Percentiles rank a stretch among this genome's conserved stretches.
These are phyloP conservation scores for Pseudocercospora macadamiae DNA, from an alignment of 2,329 filamentous ascomycete genomes.

Conservation along the genomic window DNA sequence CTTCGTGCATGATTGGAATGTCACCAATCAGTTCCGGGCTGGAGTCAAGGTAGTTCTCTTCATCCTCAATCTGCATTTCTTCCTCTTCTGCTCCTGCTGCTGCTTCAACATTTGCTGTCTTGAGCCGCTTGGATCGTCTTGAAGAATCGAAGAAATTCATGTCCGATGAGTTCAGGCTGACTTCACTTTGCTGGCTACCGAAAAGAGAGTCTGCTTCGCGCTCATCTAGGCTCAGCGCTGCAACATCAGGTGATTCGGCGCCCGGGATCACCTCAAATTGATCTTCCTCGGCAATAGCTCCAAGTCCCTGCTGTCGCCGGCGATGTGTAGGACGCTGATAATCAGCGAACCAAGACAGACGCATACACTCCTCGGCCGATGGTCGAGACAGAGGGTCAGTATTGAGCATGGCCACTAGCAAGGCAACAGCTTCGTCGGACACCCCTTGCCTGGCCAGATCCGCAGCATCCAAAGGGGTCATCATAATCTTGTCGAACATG, in stretches of 20 bases:
- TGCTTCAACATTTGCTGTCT: too few relatives aligned
- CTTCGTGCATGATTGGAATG: constrained; percentile 35
- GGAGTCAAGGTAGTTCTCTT: constrained; percentile 38
- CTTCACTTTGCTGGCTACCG: constrained; percentile 32
- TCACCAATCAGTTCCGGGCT: constrained; percentile 43
- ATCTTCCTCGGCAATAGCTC: constrained; percentile 59
- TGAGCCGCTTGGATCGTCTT: constrained; percentile 50
- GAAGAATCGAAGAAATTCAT: constrained; percentile 41
- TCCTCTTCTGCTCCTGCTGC: constrained; percentile 43
- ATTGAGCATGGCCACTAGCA: constrained; percentile 78
- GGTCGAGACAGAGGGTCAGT: constrained; percentile 78
- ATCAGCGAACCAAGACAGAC: constrained; percentile 73
- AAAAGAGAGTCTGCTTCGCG: constrained; percentile 21
- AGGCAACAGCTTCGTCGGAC: constrained; percentile 70
- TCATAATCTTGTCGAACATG: constrained; percentile 87
- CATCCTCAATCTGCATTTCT: constrained; percentile 38
- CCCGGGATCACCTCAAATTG: constrained; percentile 55
- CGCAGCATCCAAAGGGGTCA: constrained; percentile 65
- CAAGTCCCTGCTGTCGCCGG: constrained; percentile 35
- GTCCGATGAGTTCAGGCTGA: constrained; percentile 41
- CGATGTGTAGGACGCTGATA: constrained; percentile 23
- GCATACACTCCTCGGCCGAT: constrained; percentile 69
- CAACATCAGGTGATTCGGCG: constrained; percentile 57
- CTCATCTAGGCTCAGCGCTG: constrained; percentile 66
- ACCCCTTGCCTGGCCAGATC: constrained; percentile 64